phyloP scores from a whole-genome alignment of 2,329 filamentous ascomycete species.

The Hysterium pulicare region DNA sequence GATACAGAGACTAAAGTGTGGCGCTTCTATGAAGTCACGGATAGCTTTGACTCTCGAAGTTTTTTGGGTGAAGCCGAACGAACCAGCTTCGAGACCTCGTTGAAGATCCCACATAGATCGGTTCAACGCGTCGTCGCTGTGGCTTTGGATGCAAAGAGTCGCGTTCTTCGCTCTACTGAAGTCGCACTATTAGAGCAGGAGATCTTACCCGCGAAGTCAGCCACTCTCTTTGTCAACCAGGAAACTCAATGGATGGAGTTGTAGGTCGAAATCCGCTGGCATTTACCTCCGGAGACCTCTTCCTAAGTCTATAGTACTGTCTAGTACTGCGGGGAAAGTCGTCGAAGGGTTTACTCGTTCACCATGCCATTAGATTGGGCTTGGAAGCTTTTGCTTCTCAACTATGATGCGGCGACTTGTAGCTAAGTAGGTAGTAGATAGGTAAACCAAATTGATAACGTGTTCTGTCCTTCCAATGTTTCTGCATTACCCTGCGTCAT shows the following conservation, averaged over 20 bases:
- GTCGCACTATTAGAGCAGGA: background rate
- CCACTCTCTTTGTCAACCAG: background rate
- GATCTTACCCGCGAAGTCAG: background rate
- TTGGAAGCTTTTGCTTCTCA: too few relatives aligned
- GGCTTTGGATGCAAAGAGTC: background rate
- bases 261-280: too few relatives aligned
- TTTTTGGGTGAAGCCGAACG: conserved; percentile 12
- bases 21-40: conserved; percentile 32
- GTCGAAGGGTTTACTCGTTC: too few relatives aligned
- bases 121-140: background rate
- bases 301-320: too few relatives aligned
- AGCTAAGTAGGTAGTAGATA: too few relatives aligned
- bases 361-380: too few relatives aligned
- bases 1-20: conserved; percentile 24
- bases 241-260: background rate
- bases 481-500: too few relatives aligned
- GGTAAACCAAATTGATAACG: too few relatives aligned
- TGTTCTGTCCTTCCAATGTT: too few relatives aligned
- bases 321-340: too few relatives aligned
- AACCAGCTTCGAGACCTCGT: conserved; percentile 15
- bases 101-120: background rate
- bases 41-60: conserved; percentile 5
- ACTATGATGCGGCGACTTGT: too few relatives aligned
- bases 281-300: too few relatives aligned
- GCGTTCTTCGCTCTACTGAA: background rate